Conservation (phyloP, 2,329 filamentous ascomycete species). For the Leptoxyphium fumago region DNA sequence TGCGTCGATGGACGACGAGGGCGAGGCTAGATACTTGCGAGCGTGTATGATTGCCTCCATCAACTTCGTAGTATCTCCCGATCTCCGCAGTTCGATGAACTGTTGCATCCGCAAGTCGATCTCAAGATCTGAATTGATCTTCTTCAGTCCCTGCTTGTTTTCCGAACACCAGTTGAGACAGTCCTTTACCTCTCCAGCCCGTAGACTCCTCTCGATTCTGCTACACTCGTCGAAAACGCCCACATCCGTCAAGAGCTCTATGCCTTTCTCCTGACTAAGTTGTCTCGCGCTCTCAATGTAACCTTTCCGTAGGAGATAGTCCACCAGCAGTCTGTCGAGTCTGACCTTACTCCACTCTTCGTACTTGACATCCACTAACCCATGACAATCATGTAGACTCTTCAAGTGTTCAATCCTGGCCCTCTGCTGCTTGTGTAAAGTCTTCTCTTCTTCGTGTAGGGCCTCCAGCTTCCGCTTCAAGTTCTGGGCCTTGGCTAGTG, state of each 20-base stretch:
- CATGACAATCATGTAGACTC: slow-evolving; percentile 64
- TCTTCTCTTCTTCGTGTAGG: slow-evolving; percentile 65
- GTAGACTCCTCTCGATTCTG: slow-evolving; percentile 59
- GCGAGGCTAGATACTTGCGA: slow-evolving; percentile 59
- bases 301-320: slow-evolving; percentile 76
- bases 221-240: slow-evolving; percentile 76
- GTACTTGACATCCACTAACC: slow-evolving; percentile 81
- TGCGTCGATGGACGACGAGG: background rate
- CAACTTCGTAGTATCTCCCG: slow-evolving; percentile 46
- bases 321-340: slow-evolving; percentile 74
- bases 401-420: slow-evolving; percentile 69
- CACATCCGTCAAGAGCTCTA: slow-evolving; percentile 73
- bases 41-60: slow-evolving; percentile 70
- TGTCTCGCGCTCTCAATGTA: slow-evolving; percentile 63
- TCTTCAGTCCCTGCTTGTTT: slow-evolving; percentile 83
- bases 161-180: slow-evolving; percentile 83
- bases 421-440: slow-evolving; percentile 58
- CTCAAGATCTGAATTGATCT: slow-evolving; percentile 75
- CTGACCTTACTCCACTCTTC: slow-evolving; percentile 75
- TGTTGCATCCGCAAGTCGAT: slow-evolving; percentile 89
- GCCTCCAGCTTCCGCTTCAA: slow-evolving; percentile 74
- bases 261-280: slow-evolving; percentile 59
- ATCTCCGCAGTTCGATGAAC: slow-evolving; percentile 79
- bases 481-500: slow-evolving; percentile 71
- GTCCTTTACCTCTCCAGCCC: slow-evolving; percentile 53